Conservation (phyloP, 1,284 basidiomycete genomes). For the Gomphus bonarii region DNA sequence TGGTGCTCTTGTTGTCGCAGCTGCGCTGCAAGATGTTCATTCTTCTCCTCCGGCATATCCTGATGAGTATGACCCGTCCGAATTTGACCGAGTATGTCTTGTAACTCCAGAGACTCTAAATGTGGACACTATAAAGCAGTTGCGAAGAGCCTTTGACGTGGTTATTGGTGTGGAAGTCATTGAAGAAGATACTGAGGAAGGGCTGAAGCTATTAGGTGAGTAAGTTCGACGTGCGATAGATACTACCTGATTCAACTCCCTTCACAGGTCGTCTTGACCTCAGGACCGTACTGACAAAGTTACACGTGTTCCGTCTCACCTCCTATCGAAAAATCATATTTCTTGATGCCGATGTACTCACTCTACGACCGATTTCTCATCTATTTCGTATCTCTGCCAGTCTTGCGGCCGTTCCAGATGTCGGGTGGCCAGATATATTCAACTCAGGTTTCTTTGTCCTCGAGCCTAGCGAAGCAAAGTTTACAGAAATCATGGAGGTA, state of each 20-base stretch:
- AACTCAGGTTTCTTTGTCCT: slow-evolving; percentile 93
- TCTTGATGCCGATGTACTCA: slow-evolving; percentile 93
- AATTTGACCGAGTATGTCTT: slow-evolving; percentile 82
- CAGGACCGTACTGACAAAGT: slow-evolving; percentile 85
- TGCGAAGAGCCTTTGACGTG: slow-evolving; percentile 73
- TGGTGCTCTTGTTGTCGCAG: slow-evolving; percentile 80
- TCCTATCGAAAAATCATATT: slow-evolving; percentile 88
- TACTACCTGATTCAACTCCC: neutral
- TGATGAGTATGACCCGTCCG: slow-evolving; percentile 33
- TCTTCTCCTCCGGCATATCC: slow-evolving; percentile 40
- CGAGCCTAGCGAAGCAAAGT: slow-evolving; percentile 74
- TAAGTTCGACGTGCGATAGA: neutral
- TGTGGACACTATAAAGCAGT: slow-evolving; percentile 70
- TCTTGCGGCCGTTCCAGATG: slow-evolving; percentile 87
- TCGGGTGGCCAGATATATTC: slow-evolving; percentile 98
- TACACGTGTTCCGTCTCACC: slow-evolving; percentile 87
- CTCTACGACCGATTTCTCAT: slow-evolving; percentile 81
- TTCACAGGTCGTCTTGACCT: slow-evolving; percentile 82
- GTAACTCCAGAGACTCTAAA: slow-evolving; percentile 90
- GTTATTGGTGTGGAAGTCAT: slow-evolving; percentile 91
- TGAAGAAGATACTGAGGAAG: slow-evolving; percentile 49
- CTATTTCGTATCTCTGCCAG: slow-evolving; percentile 70
- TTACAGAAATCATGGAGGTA: slow-evolving; percentile 60
- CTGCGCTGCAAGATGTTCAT: slow-evolving; percentile 76
- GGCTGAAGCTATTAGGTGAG: slow-evolving; percentile 73